Base-by-base conservation (phyloP, 805 yeast genomes). In the Starmerella riodocensis region DNA sequence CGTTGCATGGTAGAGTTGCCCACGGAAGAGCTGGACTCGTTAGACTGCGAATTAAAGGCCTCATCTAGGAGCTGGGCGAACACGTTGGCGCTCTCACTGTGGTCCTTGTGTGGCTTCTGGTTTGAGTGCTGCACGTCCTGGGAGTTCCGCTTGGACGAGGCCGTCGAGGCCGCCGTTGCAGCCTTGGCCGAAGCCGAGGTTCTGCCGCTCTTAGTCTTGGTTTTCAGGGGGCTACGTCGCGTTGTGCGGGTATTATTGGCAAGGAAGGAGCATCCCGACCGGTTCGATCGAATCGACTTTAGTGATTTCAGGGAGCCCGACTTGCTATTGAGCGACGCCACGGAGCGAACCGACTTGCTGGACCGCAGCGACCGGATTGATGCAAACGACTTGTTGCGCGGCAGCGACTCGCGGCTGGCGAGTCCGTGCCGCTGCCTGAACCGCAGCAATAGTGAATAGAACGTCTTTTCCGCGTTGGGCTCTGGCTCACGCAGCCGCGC, bases 381-480 rank as follows among this genome's bases (percentile, higher is more conserved):
- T 4, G 40, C 45, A 2, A 26, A 29, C 2, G 51, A 47, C 19
- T 37, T 37, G 39, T 41, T 37, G 7, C 43, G 32, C 21, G 49
- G 45, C 23, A 46, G 18, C 5, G 41, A 17, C 4, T 34, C 39
- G 6, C 45, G 41, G 33, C 34, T 39, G 12, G 45, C 29, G 8
- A 43, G 39, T 2, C 52, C 52, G 29, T 79, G 88, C 41, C 78
- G 85, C 46, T 71, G 73, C 46, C 91, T 67, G 58, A 83, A 84
- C 48, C 79, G 72, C 64, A 74, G 63, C 46, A 83, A 63, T 32
- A 84, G 60, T 48, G 79, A 79, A 60, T 83, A 83, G 52, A 83
- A 78, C 33, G 83, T 75, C 64, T 83, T 83, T 51, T 83, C 94
- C 1, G 85, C 69, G 51, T 74, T 78, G 20, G 78, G 73, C 20